Evolutionary conservation across 202 grass and related monocot species (phyloP), one percentile per base, ranked within the genome.

Genomic region (Cymbopogon flexuosus): DNA sequence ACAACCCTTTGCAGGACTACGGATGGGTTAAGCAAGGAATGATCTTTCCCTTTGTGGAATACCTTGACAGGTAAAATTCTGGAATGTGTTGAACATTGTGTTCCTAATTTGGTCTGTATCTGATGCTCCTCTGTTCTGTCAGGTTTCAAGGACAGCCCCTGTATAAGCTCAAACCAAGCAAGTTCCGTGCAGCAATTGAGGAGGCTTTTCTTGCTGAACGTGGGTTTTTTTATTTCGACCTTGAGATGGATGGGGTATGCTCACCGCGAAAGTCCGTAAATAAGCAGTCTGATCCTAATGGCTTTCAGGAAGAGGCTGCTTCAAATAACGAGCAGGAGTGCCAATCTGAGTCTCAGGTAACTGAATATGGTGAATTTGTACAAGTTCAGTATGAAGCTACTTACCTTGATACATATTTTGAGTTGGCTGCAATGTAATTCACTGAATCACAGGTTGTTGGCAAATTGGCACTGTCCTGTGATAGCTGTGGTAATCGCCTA

Each of bases 21-120:
- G 90, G 90, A 79, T 99, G 96, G 96, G 70, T 96, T 40, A 95
- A 95, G 70, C 88, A 92, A 70, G 96, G 92, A 72, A 87, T 86
- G 83, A 83, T 99, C 14, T 95, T 91, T 83, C 90, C 96, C 16
- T 99, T 99, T 65, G 68, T 96, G 3, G 90, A 96, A 12, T 89
- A 88, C 79, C 75, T 99, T 9, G 96, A 95, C 37, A 89, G 86
- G 89, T 97, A 40, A 49, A 49, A 12, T 70, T 78, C 74, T 76
- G 8, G 34, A 61, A 69, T 63, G 30, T 42, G 0, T 16, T 77
- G 56, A 72, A 34, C 65, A n/a, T 5, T 16, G 11, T 15, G 49
- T 68, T 43, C 56, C 7, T 68, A 33, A 69, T 34, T 42, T 46
- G 76, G 4, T 8, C 69, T 10, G 2, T 76, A 10, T 58, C 51